Evolutionary conservation across 371 early-diverging fungal genomes (phyloP), one percentile per base, ranked within the genome.

Genomic region (Syncephalastrum monosporum): DNA sequence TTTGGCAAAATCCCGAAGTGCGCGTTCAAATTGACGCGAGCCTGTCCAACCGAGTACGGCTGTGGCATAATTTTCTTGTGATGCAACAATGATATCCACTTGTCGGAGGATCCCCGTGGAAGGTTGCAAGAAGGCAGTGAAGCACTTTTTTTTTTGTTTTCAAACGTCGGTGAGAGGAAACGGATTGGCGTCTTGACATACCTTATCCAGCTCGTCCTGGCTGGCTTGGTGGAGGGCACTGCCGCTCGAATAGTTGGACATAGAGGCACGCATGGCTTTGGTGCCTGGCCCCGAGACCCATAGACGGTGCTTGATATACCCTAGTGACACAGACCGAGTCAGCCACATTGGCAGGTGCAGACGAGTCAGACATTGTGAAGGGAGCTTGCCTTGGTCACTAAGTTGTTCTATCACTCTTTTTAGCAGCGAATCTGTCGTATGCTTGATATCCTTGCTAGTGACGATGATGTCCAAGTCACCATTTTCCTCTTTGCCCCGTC

Each of bases 21-120:
- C 47, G 24, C 74, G 60, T 57, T 74, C 75, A 62, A 67, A 78
- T 16, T 74, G 75, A 6, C 71, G 64, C 12, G 75, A 74, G 8
- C 81, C 83, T 25, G 75, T 71, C 81, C 83, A 83, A 7, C 81
- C 83, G 8, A 81, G 57, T 5, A 83, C 59, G 10, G 81, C 77
- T 24, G 68, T 66, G 3, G 63, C 47, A 21, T 65, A 64, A 24
- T 75, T 63, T 10, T 55, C 56, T n/a, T 43, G 57, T 0, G 74
- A 63, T 4, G 72, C 70, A 42, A 78, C 57, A 52, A 82, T 78
- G 4, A 82, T 24, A 41, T 82, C 83, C 4, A 82, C 74, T 53
- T 82, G 83, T 6, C 83, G 69, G 46, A 64, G 44, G 6, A 70
- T 68, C 14, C 61, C 50, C 15, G 67, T 67, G 0, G 76, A 71